phyloP scores from a whole-genome alignment of 164 flowering plant species.

The Saururus chinensis region DNA sequence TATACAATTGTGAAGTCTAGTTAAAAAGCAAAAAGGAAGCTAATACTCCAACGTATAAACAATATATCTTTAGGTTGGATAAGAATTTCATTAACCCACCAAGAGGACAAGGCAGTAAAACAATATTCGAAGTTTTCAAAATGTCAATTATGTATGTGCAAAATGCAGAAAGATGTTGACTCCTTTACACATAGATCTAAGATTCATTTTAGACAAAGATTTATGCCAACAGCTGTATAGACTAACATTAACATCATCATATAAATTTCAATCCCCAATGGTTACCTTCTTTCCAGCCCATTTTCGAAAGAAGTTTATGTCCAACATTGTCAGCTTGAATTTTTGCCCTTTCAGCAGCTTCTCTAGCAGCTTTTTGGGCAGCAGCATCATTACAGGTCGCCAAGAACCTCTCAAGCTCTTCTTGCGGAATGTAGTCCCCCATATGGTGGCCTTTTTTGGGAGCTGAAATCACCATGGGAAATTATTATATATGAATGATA shows the following conservation, averaged over 20 bases:
- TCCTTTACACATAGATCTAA: neutral
- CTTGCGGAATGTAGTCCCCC: slow-evolving; percentile 92
- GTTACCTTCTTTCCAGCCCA: slow-evolving; percentile 99
- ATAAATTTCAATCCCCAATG: neutral
- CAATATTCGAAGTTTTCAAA: too few species aligned
- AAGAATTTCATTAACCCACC: too few species aligned
- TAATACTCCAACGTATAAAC: too few species aligned
- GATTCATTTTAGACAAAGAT: neutral
- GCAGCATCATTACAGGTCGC: slow-evolving; percentile 69
- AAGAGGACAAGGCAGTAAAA: neutral
- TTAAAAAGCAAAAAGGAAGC: too few species aligned
- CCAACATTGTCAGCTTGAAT: slow-evolving; percentile 80
- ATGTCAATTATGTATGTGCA: neutral
- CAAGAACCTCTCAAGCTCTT: slow-evolving; percentile 87
- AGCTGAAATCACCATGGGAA: slow-evolving; percentile 10
- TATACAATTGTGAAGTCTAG: too few species aligned
- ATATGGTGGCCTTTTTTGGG: slow-evolving; percentile 90
- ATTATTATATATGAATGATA: too few species aligned
- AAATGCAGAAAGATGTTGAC: neutral
- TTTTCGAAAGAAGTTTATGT: slow-evolving; percentile 85
- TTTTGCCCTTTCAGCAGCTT: slow-evolving; percentile 70
- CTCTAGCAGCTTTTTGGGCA: slow-evolving; percentile 57
- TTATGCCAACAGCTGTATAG: neutral
- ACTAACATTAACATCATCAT: neutral
- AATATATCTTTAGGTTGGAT: too few species aligned